phyloP scores from a whole-genome alignment of 306 rosid genomes.

The Dryas alaskensis region DNA sequence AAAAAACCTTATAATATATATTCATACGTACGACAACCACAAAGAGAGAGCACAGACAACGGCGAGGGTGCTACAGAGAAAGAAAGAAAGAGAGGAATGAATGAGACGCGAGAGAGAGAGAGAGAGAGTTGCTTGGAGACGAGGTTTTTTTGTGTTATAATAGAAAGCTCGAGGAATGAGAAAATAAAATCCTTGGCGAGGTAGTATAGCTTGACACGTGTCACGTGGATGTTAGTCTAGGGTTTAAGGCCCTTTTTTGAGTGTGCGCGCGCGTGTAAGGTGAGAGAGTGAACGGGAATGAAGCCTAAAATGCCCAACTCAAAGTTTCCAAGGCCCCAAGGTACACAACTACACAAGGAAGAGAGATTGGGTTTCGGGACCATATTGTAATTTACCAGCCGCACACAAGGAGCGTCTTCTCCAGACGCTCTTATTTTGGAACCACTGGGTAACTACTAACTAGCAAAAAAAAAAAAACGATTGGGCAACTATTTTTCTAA shows the following conservation, averaged over 20 bases:
- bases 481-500: too few species aligned
- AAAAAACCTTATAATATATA: neutral
- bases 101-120: neutral
- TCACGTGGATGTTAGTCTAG: constrained; percentile 28
- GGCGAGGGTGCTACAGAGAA: neutral
- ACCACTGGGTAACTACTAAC: too few species aligned
- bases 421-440: too few species aligned
- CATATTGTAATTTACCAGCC: too few species aligned
- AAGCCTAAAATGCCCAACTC: too few species aligned
- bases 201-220: constrained; percentile 45
- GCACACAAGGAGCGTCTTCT: too few species aligned
- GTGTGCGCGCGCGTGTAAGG: too few species aligned
- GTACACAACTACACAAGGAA: too few species aligned
- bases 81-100: neutral
- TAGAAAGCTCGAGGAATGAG: neutral
- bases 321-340: too few species aligned
- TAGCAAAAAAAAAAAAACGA: too few species aligned
- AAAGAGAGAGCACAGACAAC: neutral
- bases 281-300: neutral
- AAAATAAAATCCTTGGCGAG: constrained; percentile 20
- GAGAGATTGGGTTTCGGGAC: too few species aligned
- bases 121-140: constrained; percentile 23
- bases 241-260: constrained; percentile 30
- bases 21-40: neutral
- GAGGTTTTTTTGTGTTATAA: constrained; percentile 12